Evolutionary conservation across 495 filamentous ascomycete genomes (phyloP).

Genomic region (Margaritispora aquatica): DNA sequence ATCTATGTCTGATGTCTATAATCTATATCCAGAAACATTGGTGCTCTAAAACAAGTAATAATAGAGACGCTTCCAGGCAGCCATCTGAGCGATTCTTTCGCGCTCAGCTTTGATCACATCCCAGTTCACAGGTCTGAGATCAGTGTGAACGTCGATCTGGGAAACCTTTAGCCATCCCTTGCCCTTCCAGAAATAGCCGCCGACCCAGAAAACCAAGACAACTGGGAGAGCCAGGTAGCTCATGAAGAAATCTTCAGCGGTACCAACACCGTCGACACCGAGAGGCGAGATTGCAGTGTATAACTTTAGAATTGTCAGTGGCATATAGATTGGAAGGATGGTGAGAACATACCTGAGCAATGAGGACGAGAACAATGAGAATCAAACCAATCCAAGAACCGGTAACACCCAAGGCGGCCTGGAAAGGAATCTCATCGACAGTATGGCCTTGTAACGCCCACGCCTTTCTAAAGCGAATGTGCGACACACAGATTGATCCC

Average conservation of each 20-base stretch:
- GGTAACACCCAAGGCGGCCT: slow-evolving; percentile 45
- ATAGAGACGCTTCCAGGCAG: slow-evolving; percentile 42
- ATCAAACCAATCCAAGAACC: slow-evolving; percentile 56
- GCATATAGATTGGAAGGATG: slow-evolving; percentile 48
- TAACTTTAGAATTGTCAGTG: slow-evolving; percentile 30
- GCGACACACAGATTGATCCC: slow-evolving; percentile 58
- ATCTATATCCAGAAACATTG: not conserved
- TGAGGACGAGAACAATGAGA: slow-evolving; percentile 52
- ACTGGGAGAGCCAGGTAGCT: slow-evolving; percentile 56
- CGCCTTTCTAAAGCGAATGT: slow-evolving; percentile 67
- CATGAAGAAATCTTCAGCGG: slow-evolving; percentile 51
- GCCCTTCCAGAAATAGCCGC: slow-evolving; percentile 56
- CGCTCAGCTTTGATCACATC: slow-evolving; percentile 44
- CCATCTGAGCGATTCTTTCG: slow-evolving; percentile 37
- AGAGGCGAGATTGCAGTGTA: slow-evolving; percentile 46
- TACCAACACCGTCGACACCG: slow-evolving; percentile 30
- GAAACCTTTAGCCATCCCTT: slow-evolving; percentile 43
- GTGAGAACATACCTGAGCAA: slow-evolving; percentile 39
- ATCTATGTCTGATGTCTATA: too few relatives aligned
- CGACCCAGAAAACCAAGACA: slow-evolving; percentile 43
- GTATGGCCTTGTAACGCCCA: slow-evolving; percentile 46
- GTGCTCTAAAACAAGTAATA: slow-evolving; percentile 38
- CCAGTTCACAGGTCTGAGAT: slow-evolving; percentile 52
- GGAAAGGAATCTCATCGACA: slow-evolving; percentile 42
- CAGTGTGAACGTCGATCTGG: slow-evolving; percentile 59